These are phyloP conservation scores for Lichtheimia ramosa DNA, from an alignment of 371 early-diverging fungal genomes.

Conservation along the genomic window DNA sequence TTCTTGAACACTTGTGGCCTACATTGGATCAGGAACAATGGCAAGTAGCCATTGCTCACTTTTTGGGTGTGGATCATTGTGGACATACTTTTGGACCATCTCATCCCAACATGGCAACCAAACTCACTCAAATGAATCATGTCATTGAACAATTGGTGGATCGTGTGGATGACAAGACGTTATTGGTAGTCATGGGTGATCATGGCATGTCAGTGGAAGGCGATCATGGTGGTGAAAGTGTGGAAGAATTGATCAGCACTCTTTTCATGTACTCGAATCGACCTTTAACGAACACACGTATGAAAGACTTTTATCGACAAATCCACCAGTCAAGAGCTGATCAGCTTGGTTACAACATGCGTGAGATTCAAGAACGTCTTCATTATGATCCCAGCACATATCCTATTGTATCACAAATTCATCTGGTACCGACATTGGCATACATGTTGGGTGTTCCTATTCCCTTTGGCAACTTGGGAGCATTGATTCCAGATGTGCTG, in stretches of 20 bases:
- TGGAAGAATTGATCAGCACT: conserved; percentile 84
- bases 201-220: conserved; percentile 99
- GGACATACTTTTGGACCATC: conserved; percentile 93
- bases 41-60: conserved; percentile 88
- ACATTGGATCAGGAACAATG: conserved; percentile 17
- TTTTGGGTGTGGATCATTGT: conserved; percentile 95
- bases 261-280: conserved; percentile 76
- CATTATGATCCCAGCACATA: conserved; percentile 25
- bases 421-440: conserved; percentile 80
- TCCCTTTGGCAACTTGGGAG: conserved; percentile 85
- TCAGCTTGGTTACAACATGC: conserved; percentile 24
- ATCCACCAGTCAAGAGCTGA: conserved; percentile 24
- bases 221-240: conserved; percentile 97
- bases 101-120: conserved; percentile 82
- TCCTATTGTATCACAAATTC: conserved; percentile 75
- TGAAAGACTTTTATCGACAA: conserved; percentile 12
- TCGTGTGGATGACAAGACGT: conserved; percentile 72
- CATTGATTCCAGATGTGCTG: conserved; percentile 74
- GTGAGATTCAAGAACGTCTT: conserved; percentile 16
- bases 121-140: conserved; percentile 83
- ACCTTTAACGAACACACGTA: conserved; percentile 22
- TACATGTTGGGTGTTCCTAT: conserved; percentile 74
- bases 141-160: conserved; percentile 69
- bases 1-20: conserved; percentile 65
- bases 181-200: conserved; percentile 96